Base-by-base conservation (phyloP, 495 filamentous ascomycete genomes). In the Trichoderma orchidacearum region DNA sequence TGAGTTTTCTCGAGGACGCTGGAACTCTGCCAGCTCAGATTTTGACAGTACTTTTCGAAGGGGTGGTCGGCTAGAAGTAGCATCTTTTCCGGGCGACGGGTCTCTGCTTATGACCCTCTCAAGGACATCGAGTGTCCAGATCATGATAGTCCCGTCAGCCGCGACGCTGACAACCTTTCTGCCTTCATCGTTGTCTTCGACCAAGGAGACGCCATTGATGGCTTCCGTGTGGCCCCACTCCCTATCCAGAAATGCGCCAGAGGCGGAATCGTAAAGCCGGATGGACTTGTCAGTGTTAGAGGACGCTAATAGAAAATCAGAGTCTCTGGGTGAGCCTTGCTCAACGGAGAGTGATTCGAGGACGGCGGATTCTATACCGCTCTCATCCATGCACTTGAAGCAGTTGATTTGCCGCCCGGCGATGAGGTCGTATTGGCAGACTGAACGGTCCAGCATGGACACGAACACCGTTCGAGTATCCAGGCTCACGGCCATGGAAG, bases 251-350 rank as follows among this genome's bases (percentile, higher is more conserved):
- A 98, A 82, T 25, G 73, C 66, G 13, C 91, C 92, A 36, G 79
- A 78, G 48, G 85, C 83, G 15, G 83, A 72, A 59, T 94, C 87
- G 65, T 98, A 97, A 3, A 97, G 71, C 21, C 93, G 77, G 56
- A 98, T 84, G 6, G 93, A 96, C 64, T 96, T 97, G 66, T 98
- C 93, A 3, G 87, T 94, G 60, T 87, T 89, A 6, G 94, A 96
- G 25, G 94, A 76, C 18, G 87, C 93, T 27, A 90, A 71, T 56
- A 98, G 76, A 48, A 92, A 73, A 9, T 74, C 63, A 2, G 68
- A 56, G 18, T 75, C 74, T 30, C 58, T 65, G 1, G 65, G 59
- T 0, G 58, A 62, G n/a, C 61, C 63, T 21, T 75, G 70, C 17
- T 78, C 75, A 53, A 85, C 74, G 17, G 82, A 81, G 23, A 98